A percentile compares a stretch with the other conserved stretches of the same genome.
These are phyloP conservation scores for Phytophthora multivora DNA, from an alignment of 352 stramenopile species.

Conservation along the genomic window DNA sequence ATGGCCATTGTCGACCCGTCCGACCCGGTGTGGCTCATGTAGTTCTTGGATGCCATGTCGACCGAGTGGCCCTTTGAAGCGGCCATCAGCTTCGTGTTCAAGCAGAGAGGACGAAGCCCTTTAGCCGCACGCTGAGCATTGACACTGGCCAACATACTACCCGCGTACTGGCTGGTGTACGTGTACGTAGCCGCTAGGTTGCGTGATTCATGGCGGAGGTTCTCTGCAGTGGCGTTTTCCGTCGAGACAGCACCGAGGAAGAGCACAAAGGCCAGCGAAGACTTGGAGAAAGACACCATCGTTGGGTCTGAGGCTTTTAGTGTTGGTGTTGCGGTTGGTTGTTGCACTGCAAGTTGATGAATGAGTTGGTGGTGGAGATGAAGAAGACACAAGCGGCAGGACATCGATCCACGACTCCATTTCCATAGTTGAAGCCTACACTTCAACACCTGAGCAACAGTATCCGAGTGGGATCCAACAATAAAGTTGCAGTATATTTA, in stretches of 20 bases:
- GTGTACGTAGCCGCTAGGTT: constrained; percentile 7
- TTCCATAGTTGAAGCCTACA: background rate
- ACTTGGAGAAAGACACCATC: constrained; percentile 16
- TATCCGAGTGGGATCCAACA: background rate
- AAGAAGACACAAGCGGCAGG: background rate
- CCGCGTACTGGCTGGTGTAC: constrained; percentile 10
- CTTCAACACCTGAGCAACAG: constrained; percentile 4
- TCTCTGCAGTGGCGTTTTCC: background rate
- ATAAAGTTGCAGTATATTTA: constrained; percentile 5
- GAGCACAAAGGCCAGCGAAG: constrained; percentile 14
- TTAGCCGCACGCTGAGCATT: constrained; percentile 46
- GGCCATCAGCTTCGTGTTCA: constrained; percentile 35
- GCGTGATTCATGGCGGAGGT: constrained; percentile 19
- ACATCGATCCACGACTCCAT: background rate
- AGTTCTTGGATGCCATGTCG: constrained; percentile 48
- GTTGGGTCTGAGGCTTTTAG: background rate
- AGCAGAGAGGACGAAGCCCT: constrained; percentile 36
- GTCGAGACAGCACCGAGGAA: background rate
- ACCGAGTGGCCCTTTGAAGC: constrained; percentile 23
- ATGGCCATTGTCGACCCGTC: constrained; percentile 40
- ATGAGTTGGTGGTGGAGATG: background rate
- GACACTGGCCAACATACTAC: constrained; percentile 25
- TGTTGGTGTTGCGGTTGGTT: constrained; percentile 4
- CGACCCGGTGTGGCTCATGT: constrained; percentile 48
- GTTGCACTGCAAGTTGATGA: constrained; percentile 14